Base-by-base conservation (phyloP, 2,329 filamentous ascomycete genomes). In the Stagonosporopsis tanaceti region DNA sequence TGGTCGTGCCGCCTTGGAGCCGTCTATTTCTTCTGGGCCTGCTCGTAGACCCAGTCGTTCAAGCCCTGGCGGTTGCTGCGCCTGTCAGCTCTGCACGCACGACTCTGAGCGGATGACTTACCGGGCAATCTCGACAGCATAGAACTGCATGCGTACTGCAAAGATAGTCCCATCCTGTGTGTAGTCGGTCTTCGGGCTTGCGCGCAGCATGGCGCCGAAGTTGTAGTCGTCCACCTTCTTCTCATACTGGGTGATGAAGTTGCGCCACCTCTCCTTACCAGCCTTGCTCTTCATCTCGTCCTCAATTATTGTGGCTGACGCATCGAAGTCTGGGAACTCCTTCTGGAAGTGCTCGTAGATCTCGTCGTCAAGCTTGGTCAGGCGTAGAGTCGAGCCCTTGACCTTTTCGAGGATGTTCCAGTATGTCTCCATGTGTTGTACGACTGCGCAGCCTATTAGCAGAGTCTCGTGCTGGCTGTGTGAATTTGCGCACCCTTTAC, bases 1-100 rank as follows among this genome's bases (percentile, higher is more conserved):
- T 40, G 14, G 32, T 50, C 27, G 28, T 41, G 25, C 30, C 25
- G 35, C 42, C 2, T 34, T 22, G 39, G 25, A 22, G 20, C 34
- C 20, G 32, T 47, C 59, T 68, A 72, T 60, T 71, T 68, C 57
- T 47, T 56, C 52, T 64, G 46, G 1, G 89, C 86, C 76, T 91
- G 85, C 79, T 98, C 93, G 77, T 94, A 95, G 62, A 99, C 87
- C 95, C 95, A 99, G 78, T 99, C 95, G 73, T 99, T 99, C 57
- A 98, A 80, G 27, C 94, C 94, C 51, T 86, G 85, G 59, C 89
- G 89, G 79, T 99, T 99, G 68, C 88, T 88, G 59, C 38, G 28
- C 12, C 22, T 11, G 57, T 76, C 51, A 73, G 68, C 45, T 35
- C 59, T 58, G 35, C 42, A 15, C 34, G 9, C 24, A 30, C 6